phyloP scores from a whole-genome alignment of 768 basidiomycete genomes.

The Piloderma croceum region DNA sequence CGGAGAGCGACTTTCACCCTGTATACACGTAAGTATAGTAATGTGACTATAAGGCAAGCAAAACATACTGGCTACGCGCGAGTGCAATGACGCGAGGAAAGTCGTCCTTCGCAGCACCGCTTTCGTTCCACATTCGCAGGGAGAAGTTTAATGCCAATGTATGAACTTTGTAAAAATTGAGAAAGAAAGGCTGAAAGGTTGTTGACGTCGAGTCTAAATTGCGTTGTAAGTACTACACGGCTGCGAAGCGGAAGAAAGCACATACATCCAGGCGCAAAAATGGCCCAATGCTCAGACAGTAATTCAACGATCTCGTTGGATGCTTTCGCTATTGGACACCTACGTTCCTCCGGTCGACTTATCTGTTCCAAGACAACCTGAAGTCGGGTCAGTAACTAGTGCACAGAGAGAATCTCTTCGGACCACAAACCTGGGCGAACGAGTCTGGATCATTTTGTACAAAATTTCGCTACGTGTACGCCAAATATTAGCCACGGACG shows the following conservation, averaged over 20 bases:
- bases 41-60: not conserved
- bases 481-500: too few relatives aligned
- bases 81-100: slow-evolving; percentile 74
- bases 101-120: slow-evolving; percentile 69
- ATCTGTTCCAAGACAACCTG: slow-evolving; percentile 81
- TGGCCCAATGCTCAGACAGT: slow-evolving; percentile 79
- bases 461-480: slow-evolving; percentile 49
- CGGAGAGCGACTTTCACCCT: slow-evolving; percentile 76
- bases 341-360: slow-evolving; percentile 62
- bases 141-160: slow-evolving; percentile 80
- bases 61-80: slow-evolving; percentile 76
- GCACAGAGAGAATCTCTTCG: not conserved
- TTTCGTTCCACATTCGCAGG: slow-evolving; percentile 89
- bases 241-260: slow-evolving; percentile 11
- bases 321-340: slow-evolving; percentile 78
- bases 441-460: slow-evolving; percentile 62
- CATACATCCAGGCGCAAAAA: slow-evolving; percentile 81
- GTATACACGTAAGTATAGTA: slow-evolving; percentile 4
- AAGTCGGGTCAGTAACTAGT: not conserved
- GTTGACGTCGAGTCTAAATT: slow-evolving; percentile 69
- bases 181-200: slow-evolving; percentile 80
- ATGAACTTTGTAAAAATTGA: slow-evolving; percentile 80
- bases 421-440: slow-evolving; percentile 58
- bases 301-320: slow-evolving; percentile 85
- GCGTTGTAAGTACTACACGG: slow-evolving; percentile 4